A percentile compares a stretch with the other conserved stretches of the same genome.
These are phyloP conservation scores for Solanum gracilifrons DNA, from an alignment of 257 asterid species.

Conservation along the genomic window DNA sequence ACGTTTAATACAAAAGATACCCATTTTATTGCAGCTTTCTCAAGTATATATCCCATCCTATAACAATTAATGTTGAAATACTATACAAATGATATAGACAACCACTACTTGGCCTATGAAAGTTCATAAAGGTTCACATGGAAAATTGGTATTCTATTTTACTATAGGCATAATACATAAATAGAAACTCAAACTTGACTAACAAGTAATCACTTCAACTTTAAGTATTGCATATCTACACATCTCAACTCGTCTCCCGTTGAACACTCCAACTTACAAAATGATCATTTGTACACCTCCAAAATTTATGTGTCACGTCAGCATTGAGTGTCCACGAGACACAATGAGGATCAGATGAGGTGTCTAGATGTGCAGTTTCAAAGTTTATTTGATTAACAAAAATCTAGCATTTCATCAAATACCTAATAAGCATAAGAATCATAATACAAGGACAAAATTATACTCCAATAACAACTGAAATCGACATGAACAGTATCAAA, in stretches of 20 bases:
- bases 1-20: background rate
- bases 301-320: background rate
- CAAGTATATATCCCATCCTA: background rate
- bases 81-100: background rate
- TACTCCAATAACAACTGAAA: background rate
- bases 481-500: background rate
- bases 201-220: background rate
- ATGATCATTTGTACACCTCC: background rate
- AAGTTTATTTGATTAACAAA: background rate
- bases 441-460: background rate
- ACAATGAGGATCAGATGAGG: background rate
- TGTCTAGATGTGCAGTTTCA: background rate
- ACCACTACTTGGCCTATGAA: background rate
- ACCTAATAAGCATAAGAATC: background rate
- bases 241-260: background rate
- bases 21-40: background rate
- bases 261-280: background rate
- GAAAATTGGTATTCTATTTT: background rate
- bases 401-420: background rate
- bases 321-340: background rate
- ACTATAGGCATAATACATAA: background rate
- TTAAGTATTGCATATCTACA: background rate
- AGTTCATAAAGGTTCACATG: background rate
- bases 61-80: background rate
- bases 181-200: background rate